Conservation (phyloP, 805 yeast genomes). For the Komagataella kurtzmanii region DNA sequence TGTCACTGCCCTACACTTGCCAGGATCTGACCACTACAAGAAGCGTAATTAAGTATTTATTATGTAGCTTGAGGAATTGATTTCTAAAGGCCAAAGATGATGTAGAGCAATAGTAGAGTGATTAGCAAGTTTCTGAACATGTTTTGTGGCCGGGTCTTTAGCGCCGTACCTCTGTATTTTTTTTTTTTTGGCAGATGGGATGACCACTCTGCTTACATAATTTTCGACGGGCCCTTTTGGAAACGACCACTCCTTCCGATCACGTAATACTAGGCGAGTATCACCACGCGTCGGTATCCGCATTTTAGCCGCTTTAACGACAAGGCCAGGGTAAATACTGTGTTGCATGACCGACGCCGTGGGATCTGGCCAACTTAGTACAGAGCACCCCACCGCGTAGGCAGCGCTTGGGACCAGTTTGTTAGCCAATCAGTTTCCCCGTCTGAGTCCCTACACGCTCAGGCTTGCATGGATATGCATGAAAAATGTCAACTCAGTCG, state of each 20-base stretch:
- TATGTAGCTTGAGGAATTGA: not conserved
- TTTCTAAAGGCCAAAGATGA: not conserved
- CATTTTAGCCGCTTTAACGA: not conserved
- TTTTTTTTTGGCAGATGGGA: not conserved
- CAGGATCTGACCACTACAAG: conserved; percentile 7
- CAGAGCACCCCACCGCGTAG: not conserved
- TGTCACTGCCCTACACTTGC: conserved; percentile 17
- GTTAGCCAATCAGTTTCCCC: not conserved
- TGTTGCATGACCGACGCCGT: not conserved
- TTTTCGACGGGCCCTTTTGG: too few species aligned
- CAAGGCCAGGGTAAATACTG: not conserved
- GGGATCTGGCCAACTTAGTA: not conserved
- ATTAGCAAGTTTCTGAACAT: not conserved
- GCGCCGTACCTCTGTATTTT: not conserved
- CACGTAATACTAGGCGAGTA: too few species aligned
- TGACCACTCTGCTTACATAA: not conserved
- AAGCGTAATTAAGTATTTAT: not conserved
- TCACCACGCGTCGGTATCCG: not conserved
- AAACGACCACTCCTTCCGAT: too few species aligned
- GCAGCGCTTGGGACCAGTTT: not conserved
- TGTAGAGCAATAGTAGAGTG: not conserved
- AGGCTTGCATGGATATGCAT: not conserved
- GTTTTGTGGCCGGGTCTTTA: not conserved
- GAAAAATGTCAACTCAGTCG: not conserved
- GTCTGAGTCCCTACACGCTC: not conserved